phyloP scores from a whole-genome alignment of 495 filamentous ascomycete species.

The Mytilinidion resinicola region DNA sequence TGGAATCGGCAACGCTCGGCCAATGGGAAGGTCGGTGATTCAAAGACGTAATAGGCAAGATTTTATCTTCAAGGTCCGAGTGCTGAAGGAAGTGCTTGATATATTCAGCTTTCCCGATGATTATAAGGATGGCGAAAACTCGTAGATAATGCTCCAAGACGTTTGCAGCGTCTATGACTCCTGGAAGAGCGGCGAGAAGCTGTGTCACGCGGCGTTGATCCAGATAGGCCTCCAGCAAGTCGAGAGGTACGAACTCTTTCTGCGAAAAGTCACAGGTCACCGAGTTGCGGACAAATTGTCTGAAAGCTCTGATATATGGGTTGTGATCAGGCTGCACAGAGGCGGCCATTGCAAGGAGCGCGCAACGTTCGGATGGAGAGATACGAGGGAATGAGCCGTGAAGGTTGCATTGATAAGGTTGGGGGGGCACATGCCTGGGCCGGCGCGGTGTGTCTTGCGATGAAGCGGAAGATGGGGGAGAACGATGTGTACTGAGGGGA shows the following conservation, averaged over 20 bases:
- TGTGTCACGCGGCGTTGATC: background rate
- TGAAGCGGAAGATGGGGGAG: no score
- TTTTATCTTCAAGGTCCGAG: slow-evolving; percentile 24
- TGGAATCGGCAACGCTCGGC: background rate
- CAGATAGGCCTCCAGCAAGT: background rate
- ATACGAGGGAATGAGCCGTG: no score
- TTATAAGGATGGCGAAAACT: slow-evolving; percentile 33
- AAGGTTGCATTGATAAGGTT: no score
- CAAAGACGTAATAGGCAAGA: slow-evolving; percentile 33
- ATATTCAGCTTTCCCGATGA: slow-evolving; percentile 16
- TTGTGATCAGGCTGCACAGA: no score
- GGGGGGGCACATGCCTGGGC: no score
- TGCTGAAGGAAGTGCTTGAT: slow-evolving; percentile 27
- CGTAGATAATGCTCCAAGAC: slow-evolving; percentile 6
- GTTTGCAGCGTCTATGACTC: no score
- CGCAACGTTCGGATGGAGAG: no score
- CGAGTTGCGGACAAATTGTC: background rate
- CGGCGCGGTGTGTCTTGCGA: no score
- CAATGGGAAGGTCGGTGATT: slow-evolving; percentile 7
- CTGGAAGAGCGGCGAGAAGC: background rate
- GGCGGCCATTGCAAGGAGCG: no score
- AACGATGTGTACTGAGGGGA: no score
- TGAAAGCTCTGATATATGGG: no score
- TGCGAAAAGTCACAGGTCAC: background rate
- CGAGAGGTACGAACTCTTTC: background rate